A percentile compares a stretch with the other conserved stretches of the same genome.
phyloP scores from a whole-genome alignment of 2,329 filamentous ascomycete genomes.

The Talaromyces sp. region DNA sequence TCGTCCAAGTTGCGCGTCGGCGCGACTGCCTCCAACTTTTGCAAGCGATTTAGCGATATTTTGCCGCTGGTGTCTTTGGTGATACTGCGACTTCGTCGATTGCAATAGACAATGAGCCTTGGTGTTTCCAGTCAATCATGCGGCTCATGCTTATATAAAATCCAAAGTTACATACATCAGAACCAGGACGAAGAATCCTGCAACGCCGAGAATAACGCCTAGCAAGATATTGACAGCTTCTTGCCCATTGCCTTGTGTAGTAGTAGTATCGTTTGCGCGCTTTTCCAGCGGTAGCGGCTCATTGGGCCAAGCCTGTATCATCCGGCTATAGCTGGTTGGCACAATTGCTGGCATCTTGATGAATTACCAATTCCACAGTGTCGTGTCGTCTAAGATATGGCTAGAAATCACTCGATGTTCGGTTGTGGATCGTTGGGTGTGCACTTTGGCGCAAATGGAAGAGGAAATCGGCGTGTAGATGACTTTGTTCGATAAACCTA shows the following conservation, averaged over 20 bases:
- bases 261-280: neutral
- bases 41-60: conserved; percentile 32
- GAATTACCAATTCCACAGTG: neutral
- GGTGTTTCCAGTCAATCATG: neutral
- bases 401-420: neutral
- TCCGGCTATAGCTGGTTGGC: neutral
- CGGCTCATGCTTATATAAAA: neutral
- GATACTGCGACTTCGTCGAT: conserved; percentile 27
- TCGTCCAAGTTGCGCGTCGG: conserved; percentile 36
- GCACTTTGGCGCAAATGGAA: neutral
- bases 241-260: neutral
- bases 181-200: conserved; percentile 14
- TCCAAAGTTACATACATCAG: conserved; percentile 16
- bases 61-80: conserved; percentile 22
- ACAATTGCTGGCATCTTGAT: neutral
- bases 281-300: neutral
- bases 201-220: conserved; percentile 16
- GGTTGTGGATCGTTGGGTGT: neutral
- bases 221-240: conserved; percentile 18
- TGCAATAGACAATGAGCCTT: conserved; percentile 34
- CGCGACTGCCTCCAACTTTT: conserved; percentile 35
- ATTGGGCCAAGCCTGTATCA: neutral
- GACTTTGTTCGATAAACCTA: neutral
- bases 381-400: neutral
- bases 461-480: neutral